phyloP scores from a whole-genome alignment of 495 filamentous ascomycete species.

The Penicillium bovifimosum region DNA sequence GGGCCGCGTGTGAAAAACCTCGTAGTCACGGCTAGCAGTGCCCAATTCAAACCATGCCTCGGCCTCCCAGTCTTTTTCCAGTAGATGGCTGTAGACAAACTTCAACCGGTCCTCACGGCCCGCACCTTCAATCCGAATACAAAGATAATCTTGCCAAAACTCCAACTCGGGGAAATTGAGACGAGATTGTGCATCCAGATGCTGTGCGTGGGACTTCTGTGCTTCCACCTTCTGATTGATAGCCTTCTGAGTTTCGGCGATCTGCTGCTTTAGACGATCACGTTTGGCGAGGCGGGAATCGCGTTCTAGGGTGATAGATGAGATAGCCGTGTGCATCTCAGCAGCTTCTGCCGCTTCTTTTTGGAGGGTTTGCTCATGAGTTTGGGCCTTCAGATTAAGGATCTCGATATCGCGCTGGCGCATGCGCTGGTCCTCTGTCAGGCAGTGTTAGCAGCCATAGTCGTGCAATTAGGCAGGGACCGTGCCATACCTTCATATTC shows the following conservation, averaged over 20 bases:
- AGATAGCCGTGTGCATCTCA: slow-evolving; percentile 81
- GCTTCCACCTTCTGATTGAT: slow-evolving; percentile 57
- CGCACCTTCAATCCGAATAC: slow-evolving; percentile 83
- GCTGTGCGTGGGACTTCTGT: slow-evolving; percentile 55
- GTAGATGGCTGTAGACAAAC: slow-evolving; percentile 82
- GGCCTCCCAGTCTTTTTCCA: slow-evolving; percentile 77
- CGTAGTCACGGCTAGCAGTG: slow-evolving; percentile 75
- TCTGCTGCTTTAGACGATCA: slow-evolving; percentile 70
- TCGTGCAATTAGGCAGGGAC: background rate
- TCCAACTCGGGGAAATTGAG: slow-evolving; percentile 87
- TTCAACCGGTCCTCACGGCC: slow-evolving; percentile 80
- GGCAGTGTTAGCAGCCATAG: slow-evolving; percentile 16
- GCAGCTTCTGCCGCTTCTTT: slow-evolving; percentile 83
- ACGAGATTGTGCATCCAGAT: slow-evolving; percentile 71
- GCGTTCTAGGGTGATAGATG: slow-evolving; percentile 64
- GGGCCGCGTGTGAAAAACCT: slow-evolving; percentile 69
- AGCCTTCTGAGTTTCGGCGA: slow-evolving; percentile 66
- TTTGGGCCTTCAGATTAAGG: slow-evolving; percentile 66
- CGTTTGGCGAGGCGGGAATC: slow-evolving; percentile 68
- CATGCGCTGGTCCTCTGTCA: slow-evolving; percentile 81
- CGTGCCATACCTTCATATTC: slow-evolving; percentile 70
- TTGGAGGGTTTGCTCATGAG: slow-evolving; percentile 70
- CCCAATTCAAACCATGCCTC: slow-evolving; percentile 93
- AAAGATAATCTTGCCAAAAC: slow-evolving; percentile 91
- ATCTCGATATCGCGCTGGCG: slow-evolving; percentile 84